A percentile compares a stretch with the other conserved stretches of the same genome.
These are phyloP conservation scores for Sodiomyces alkalinus DNA, from an alignment of 2,329 filamentous ascomycete genomes.

Conservation along the genomic window DNA sequence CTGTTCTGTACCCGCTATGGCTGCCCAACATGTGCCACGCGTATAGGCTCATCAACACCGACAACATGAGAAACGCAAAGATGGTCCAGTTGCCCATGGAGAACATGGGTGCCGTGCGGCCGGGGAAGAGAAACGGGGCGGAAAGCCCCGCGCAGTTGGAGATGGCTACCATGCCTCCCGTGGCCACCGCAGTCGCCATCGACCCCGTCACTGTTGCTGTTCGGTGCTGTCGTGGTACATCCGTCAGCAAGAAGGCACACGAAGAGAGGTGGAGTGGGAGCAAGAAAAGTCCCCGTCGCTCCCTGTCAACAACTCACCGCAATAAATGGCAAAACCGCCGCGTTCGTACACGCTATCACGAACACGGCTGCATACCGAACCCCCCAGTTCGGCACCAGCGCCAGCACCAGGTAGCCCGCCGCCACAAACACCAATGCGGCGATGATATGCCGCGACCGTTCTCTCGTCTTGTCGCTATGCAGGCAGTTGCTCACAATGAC, in stretches of 20 bases:
- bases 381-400: slow-evolving; percentile 11
- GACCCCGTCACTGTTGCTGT: slow-evolving; percentile 15
- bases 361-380: slow-evolving; percentile 14
- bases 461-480: slow-evolving; percentile 14
- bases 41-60: slow-evolving; percentile 10
- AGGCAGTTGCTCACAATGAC: slow-evolving; percentile 14
- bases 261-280: not conserved
- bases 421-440: slow-evolving; percentile 11
- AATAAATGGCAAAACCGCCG: slow-evolving; percentile 14
- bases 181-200: slow-evolving; percentile 14
- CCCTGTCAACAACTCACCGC: slow-evolving; percentile 15
- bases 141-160: slow-evolving; percentile 16
- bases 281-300: no score
- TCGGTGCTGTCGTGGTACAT: slow-evolving; percentile 10
- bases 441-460: slow-evolving; percentile 14
- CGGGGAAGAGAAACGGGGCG: slow-evolving; percentile 15
- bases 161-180: slow-evolving; percentile 17
- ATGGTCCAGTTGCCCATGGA: slow-evolving; percentile 16
- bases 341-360: slow-evolving; percentile 14
- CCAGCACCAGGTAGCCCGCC: slow-evolving; percentile 13
- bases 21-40: slow-evolving; percentile 14
- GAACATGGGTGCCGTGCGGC: slow-evolving; percentile 12
- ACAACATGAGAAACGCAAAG: slow-evolving; percentile 12
- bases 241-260: not conserved
- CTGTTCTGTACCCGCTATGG: slow-evolving; percentile 13